These are phyloP conservation scores for Nicotiana tomentosiformis DNA, from an alignment of 257 asterid genomes.

Conservation along the genomic window DNA sequence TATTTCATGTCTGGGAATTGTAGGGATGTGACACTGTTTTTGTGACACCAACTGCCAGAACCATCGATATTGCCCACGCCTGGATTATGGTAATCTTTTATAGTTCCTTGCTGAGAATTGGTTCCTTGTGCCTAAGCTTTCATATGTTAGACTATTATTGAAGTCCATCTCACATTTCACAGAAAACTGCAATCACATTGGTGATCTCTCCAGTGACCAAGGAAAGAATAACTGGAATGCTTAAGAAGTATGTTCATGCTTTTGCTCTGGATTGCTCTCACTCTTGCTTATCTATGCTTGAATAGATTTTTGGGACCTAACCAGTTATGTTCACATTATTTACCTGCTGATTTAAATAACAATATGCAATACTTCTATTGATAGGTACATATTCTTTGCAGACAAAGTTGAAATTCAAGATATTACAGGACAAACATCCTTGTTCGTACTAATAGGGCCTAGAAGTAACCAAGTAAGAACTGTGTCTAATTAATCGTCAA, in stretches of 20 bases:
- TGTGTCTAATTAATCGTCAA: constrained; percentile 10
- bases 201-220: constrained; percentile 77
- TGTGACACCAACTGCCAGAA: constrained; percentile 95
- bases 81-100: constrained; percentile 69
- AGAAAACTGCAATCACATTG: constrained; percentile 80
- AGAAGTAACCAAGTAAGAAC: constrained; percentile 55
- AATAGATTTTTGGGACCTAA: not conserved
- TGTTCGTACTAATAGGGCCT: constrained; percentile 79
- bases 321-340: not conserved
- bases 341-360: constrained; percentile 2
- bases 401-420: constrained; percentile 94
- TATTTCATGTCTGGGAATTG: constrained; percentile 19
- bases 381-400: constrained; percentile 85
- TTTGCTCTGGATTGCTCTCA: not conserved
- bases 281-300: constrained; percentile 1
- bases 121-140: constrained; percentile 5
- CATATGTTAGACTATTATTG: constrained; percentile 1
- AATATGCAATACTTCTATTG: constrained; percentile 9
- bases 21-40: constrained; percentile 96
- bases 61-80: constrained; percentile 82
- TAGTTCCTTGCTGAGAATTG: constrained; percentile 19
- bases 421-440: constrained; percentile 67
- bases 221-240: constrained; percentile 65
- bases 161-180: constrained; percentile 28
- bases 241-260: constrained; percentile 58